A percentile compares a stretch with the other conserved stretches of the same genome.
Evolutionary conservation across 768 basidiomycete species (phyloP).

Genomic region (Termitomyces sp.): DNA sequence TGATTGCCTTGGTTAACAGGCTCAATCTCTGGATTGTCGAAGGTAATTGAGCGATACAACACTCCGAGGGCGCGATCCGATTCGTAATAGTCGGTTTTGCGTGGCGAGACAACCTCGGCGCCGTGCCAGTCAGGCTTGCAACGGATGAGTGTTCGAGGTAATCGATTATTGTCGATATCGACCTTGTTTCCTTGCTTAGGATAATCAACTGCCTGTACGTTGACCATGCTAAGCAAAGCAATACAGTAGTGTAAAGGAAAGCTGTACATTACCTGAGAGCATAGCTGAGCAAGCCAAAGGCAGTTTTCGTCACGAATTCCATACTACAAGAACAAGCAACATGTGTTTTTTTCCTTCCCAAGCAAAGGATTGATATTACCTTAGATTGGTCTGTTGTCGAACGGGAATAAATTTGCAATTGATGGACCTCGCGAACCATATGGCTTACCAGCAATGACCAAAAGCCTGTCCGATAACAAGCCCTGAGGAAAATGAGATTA

Average conservation of each 20-base stretch:
- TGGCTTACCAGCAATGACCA: slow-evolving; percentile 62
- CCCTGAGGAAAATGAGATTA: slow-evolving; percentile 37
- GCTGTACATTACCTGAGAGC: slow-evolving; percentile 37
- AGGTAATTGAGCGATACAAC: slow-evolving; percentile 57
- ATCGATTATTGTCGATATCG: slow-evolving; percentile 32
- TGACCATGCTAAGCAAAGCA: not conserved
- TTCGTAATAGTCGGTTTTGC: slow-evolving; percentile 62
- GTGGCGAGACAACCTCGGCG: slow-evolving; percentile 47
- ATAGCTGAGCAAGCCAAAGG: slow-evolving; percentile 52
- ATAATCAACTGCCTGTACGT: slow-evolving; percentile 64
- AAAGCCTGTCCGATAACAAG: slow-evolving; percentile 58
- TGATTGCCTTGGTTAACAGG: slow-evolving; percentile 8
- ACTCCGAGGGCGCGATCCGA: slow-evolving; percentile 68
- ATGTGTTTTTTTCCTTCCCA: not conserved
- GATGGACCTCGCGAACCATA: not conserved
- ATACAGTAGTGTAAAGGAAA: too few species aligned
- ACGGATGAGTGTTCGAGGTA: slow-evolving; percentile 54
- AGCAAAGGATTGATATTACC: slow-evolving; percentile 28
- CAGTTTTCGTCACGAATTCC: slow-evolving; percentile 61
- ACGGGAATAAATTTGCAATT: not conserved
- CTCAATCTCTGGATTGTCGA: slow-evolving; percentile 32
- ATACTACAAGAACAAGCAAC: slow-evolving; percentile 30
- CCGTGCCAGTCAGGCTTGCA: slow-evolving; percentile 80
- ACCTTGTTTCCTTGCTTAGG: slow-evolving; percentile 73
- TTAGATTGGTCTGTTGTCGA: slow-evolving; percentile 58